Conservation (phyloP, 2,329 filamentous ascomycete genomes). For the Westerdykella ornata region DNA sequence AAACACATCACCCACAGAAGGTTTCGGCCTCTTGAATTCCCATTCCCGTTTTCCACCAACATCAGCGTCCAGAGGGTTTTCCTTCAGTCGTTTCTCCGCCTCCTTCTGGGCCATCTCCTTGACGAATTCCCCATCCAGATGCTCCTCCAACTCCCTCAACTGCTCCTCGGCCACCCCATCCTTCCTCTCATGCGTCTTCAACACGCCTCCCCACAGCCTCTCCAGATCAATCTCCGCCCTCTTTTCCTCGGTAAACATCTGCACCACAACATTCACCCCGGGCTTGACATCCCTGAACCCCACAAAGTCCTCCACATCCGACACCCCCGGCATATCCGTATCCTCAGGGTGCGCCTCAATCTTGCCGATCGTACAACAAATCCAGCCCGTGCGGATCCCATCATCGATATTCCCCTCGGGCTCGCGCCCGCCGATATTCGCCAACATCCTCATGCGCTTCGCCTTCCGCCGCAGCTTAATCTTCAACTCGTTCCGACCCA, state of each 20-base stretch:
- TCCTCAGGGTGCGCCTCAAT: constrained; percentile 51
- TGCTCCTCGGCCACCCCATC: constrained; percentile 29
- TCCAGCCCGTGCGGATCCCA: constrained; percentile 88
- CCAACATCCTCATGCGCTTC: constrained; percentile 73
- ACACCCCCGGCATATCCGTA: constrained; percentile 21
- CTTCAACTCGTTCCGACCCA: constrained; percentile 87
- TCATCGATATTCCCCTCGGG: constrained; percentile 63
- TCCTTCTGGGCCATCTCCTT: constrained; percentile 3
- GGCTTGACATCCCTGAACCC: constrained; percentile 63
- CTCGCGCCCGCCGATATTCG: constrained; percentile 52
- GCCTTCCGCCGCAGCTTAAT: constrained; percentile 74
- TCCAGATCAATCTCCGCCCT: constrained; percentile 61
- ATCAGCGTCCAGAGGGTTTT: constrained; percentile 1
- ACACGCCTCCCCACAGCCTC: constrained; percentile 51
- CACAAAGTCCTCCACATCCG: constrained; percentile 52
- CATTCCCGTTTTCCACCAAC: constrained; percentile 1
- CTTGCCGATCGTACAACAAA: constrained; percentile 82
- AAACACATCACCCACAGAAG: constrained; percentile 23
- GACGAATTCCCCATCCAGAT: constrained; percentile 9
- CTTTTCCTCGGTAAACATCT: constrained; percentile 67
- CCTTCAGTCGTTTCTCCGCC: constrained; percentile 12
- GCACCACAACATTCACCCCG: constrained; percentile 59
- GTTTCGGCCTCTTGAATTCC: constrained; percentile 14
- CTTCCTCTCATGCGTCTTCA: constrained; percentile 40
- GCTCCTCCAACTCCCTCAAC: constrained; percentile 18